A percentile compares a stretch with the other conserved stretches of the same genome.
These are phyloP conservation scores for Sphaceloma murrayae DNA, from an alignment of 2,329 filamentous ascomycete species.

Conservation along the genomic window DNA sequence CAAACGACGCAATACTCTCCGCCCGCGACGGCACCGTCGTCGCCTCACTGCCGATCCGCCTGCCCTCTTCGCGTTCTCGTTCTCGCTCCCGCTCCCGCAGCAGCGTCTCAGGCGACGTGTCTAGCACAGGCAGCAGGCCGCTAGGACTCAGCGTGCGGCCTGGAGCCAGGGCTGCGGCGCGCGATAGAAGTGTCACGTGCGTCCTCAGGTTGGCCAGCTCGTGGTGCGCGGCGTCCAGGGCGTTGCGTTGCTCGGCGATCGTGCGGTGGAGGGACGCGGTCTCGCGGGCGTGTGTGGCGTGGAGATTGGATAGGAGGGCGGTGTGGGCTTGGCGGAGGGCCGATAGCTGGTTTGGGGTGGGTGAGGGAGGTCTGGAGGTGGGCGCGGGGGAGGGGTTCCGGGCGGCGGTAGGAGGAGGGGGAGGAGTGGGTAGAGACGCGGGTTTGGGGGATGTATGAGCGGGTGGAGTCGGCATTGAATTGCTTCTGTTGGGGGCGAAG, in stretches of 20 bases:
- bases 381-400: neutral
- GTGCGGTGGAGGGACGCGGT: neutral
- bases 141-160: slow-evolving; percentile 7
- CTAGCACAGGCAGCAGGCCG: slow-evolving; percentile 9
- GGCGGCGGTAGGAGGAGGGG: neutral
- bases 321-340: slow-evolving; percentile 1
- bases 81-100: neutral
- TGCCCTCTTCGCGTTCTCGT: no score
- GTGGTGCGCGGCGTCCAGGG: slow-evolving; percentile 1
- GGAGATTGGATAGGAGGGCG: slow-evolving; percentile 1
- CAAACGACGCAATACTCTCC: no score
- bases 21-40: no score
- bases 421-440: neutral
- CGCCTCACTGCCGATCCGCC: no score
- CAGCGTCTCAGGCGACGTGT: slow-evolving; percentile 10
- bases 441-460: neutral
- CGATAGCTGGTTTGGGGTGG: slow-evolving; percentile 1
- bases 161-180: slow-evolving; percentile 1
- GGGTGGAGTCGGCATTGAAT: neutral
- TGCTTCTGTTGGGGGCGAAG: slow-evolving; percentile 1
- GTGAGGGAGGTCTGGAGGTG: neutral
- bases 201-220: slow-evolving; percentile 12
- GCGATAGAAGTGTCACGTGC: slow-evolving; percentile 2
- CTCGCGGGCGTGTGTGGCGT: slow-evolving; percentile 9
- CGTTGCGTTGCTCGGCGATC: neutral